Evolutionary conservation across 208 protist species (phyloP).

Genomic region (Acanthamoeba rhysodes): DNA sequence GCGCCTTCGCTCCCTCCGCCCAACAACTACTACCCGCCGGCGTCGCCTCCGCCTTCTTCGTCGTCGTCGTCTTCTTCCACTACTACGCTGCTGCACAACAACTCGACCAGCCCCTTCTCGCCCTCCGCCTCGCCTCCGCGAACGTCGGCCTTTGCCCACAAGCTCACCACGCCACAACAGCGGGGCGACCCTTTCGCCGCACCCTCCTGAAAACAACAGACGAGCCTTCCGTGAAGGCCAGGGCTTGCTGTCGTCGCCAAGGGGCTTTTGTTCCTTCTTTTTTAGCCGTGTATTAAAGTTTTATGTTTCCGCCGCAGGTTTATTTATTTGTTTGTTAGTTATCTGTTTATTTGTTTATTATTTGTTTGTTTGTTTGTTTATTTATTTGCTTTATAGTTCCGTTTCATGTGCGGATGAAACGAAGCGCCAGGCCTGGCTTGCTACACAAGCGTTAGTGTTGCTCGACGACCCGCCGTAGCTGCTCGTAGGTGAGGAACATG

Average conservation of each 20-base stretch:
- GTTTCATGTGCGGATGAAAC: too few relatives aligned
- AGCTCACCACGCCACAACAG: conserved; percentile 24
- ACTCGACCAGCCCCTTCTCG: not conserved
- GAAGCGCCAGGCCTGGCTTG: too few relatives aligned
- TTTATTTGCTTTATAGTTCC: too few relatives aligned
- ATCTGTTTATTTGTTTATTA: too few relatives aligned
- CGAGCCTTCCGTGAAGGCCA: too few relatives aligned
- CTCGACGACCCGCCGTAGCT: conserved; percentile 1
- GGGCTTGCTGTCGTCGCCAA: too few relatives aligned
- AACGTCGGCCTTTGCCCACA: conserved; percentile 62
- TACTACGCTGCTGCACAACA: not conserved
- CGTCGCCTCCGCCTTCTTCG: not conserved
- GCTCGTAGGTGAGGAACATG: conserved; percentile 79
- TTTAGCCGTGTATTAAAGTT: not conserved
- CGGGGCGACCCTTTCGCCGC: conserved; percentile 15
- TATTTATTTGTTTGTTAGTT: too few relatives aligned
- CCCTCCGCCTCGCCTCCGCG: conserved; percentile 13
- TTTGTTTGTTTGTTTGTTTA: not conserved
- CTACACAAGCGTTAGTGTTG: too few relatives aligned
- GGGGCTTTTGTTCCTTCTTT: not conserved
- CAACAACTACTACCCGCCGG: conserved; percentile 11
- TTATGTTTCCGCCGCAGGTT: not conserved
- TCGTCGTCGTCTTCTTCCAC: not conserved
- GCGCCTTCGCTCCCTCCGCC: not conserved
- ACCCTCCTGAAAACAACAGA: conserved; percentile 4